Conservation (phyloP, 2,329 filamentous ascomycete species). For the Monosporascus sp. region DNA sequence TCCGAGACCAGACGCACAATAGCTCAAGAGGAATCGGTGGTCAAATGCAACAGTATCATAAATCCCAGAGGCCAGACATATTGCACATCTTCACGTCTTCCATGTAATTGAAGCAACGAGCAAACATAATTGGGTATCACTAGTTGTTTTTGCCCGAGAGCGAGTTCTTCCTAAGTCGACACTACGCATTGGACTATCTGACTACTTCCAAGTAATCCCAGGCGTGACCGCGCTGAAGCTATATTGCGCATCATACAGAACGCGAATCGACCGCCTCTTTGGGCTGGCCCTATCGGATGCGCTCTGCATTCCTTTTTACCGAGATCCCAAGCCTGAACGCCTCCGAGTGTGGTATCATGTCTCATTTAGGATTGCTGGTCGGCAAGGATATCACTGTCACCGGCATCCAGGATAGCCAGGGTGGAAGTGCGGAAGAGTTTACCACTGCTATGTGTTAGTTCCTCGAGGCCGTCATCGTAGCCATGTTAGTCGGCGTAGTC, state of each 20-base stretch:
- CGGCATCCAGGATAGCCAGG: slow-evolving; percentile 94
- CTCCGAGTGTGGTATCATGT: slow-evolving; percentile 17
- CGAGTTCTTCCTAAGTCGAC: background rate
- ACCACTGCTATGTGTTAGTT: slow-evolving; percentile 42
- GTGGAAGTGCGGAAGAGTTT: slow-evolving; percentile 98
- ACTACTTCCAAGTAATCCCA: background rate
- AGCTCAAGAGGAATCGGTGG: too few species aligned
- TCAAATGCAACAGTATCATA: too few species aligned
- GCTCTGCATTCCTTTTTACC: slow-evolving; percentile 17
- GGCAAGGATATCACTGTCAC: slow-evolving; percentile 95
- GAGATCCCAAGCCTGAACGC: slow-evolving; percentile 25
- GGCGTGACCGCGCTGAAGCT: background rate
- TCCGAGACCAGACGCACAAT: too few species aligned
- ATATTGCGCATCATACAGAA: background rate
- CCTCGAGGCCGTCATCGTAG: background rate
- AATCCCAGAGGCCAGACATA: background rate
- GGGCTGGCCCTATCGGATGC: slow-evolving; percentile 5
- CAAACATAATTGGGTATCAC: slow-evolving; percentile 1
- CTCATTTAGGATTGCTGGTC: slow-evolving; percentile 59
- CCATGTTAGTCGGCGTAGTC: background rate
- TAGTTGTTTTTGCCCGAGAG: background rate
- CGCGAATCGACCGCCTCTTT: background rate
- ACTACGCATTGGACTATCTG: slow-evolving; percentile 4
- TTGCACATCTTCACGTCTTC: background rate
- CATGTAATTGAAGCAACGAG: background rate